Evolutionary conservation across 177 flowering plant species (phyloP).

Genomic region (Vitis hybrid): DNA sequence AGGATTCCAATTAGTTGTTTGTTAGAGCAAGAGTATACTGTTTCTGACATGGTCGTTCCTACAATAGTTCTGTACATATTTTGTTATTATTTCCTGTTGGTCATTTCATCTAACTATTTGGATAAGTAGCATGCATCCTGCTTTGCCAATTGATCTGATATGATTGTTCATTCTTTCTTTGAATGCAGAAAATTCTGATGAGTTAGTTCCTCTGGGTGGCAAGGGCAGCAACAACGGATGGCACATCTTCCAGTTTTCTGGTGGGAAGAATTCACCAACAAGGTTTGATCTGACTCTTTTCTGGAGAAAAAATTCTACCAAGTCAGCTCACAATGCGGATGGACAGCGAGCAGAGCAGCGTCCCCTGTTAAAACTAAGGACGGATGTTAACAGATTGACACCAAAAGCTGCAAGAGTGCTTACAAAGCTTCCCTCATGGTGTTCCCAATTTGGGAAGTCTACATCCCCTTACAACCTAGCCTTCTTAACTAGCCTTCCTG

Average conservation of each 20-base stretch:
- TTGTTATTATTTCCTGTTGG: no score
- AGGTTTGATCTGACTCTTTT: conserved; percentile 57
- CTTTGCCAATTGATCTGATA: no score
- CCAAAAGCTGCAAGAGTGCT: conserved; percentile 58
- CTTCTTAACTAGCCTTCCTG: conserved; percentile 65
- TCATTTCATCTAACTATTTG: no score
- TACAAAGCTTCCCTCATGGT: conserved; percentile 83
- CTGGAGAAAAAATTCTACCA: conserved; percentile 46
- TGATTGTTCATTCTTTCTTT: neutral
- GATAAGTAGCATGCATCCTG: no score
- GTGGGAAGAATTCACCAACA: conserved; percentile 77
- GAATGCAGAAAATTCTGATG: conserved; percentile 48
- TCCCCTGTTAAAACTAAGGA: conserved; percentile 70
- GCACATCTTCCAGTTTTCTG: conserved; percentile 86
- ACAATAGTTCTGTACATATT: no score
- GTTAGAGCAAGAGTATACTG: no score
- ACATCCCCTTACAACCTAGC: conserved; percentile 75
- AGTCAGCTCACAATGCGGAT: conserved; percentile 6
- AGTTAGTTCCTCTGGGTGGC: conserved; percentile 49
- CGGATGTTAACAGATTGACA: conserved; percentile 76
- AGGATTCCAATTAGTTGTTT: no score
- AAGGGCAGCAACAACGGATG: conserved; percentile 67
- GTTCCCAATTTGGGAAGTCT: conserved; percentile 87
- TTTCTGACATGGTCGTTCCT: no score
- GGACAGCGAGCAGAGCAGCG: conserved; percentile 5